These are phyloP conservation scores for Eucalyptus urophylla DNA, from an alignment of 345 rosid species.

Conservation along the genomic window DNA sequence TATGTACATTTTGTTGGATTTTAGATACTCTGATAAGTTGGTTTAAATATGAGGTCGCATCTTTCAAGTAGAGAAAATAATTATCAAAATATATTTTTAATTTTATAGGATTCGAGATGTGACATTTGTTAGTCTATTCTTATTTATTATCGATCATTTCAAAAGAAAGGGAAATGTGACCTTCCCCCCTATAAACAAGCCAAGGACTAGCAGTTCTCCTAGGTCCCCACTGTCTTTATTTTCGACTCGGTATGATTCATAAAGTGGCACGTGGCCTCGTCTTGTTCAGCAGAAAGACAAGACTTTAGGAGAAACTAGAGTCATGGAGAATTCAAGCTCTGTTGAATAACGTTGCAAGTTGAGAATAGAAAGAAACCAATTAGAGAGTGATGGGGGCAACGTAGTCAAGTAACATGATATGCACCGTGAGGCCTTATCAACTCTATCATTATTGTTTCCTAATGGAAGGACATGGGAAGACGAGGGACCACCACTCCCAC, in stretches of 20 bases:
- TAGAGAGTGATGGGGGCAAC: neutral
- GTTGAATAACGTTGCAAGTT: neutral
- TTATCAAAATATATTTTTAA: accelerated
- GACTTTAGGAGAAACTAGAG: neutral
- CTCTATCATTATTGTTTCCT: neutral
- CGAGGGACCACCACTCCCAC: neutral
- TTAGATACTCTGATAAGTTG: no score
- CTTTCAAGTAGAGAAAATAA: no score
- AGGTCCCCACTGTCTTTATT: neutral
- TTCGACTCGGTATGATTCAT: neutral
- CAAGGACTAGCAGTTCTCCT: neutral
- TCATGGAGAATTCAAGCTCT: neutral
- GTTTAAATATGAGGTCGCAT: accelerated
- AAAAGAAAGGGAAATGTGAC: neutral
- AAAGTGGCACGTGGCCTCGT: neutral
- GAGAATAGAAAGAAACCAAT: neutral
- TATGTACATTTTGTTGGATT: neutral
- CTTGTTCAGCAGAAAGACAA: neutral
- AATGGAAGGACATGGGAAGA: neutral
- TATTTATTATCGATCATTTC: neutral
- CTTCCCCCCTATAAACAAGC: neutral
- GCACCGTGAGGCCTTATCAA: neutral
- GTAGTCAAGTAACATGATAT: neutral
- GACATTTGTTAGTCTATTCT: neutral
- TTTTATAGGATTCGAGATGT: accelerated